Percentiles rank a stretch among this genome's conserved stretches.
phyloP scores from a whole-genome alignment of 2,329 filamentous ascomycete genomes.

The Fusarium virguliforme region DNA sequence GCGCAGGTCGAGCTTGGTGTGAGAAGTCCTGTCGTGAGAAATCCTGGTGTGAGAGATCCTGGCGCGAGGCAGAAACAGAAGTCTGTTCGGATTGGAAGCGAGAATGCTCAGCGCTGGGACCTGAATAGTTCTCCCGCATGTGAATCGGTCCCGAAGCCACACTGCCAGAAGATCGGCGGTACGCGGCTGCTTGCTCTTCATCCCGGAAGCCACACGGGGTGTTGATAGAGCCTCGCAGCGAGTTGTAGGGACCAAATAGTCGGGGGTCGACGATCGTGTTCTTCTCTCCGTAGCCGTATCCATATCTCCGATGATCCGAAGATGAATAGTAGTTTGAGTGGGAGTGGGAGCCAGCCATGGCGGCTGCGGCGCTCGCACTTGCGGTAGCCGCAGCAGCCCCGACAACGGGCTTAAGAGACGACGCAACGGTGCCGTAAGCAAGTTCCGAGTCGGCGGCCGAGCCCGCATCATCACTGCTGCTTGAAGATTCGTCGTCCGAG shows the following conservation, averaged over 20 bases:
- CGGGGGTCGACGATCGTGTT: conserved; percentile 71
- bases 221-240: conserved; percentile 70
- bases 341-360: conserved; percentile 55
- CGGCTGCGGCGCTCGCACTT: conserved; percentile 60
- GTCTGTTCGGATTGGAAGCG: conserved; percentile 72
- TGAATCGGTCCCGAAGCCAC: conserved; percentile 45
- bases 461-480: conserved; percentile 52
- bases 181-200: conserved; percentile 52
- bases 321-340: conserved; percentile 46
- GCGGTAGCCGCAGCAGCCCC: conserved; percentile 54
- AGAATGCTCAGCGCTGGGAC: conserved; percentile 76
- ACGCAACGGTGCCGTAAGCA: conserved; percentile 56
- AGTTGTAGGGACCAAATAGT: conserved; percentile 74
- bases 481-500: conserved; percentile 63
- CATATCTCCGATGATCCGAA: conserved; percentile 37
- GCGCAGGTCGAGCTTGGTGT: conserved; percentile 66
- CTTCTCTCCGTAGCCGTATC: conserved; percentile 60
- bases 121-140: conserved; percentile 77
- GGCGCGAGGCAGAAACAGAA: conserved; percentile 63
- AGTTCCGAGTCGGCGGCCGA: conserved; percentile 60
- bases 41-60: conserved; percentile 58
- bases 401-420: conserved; percentile 45
- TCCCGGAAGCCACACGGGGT: conserved; percentile 69
- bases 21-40: conserved; percentile 54
- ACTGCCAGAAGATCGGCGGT: conserved; percentile 48